Evolutionary conservation across 805 yeast species (phyloP).

Genomic region (Sungouiozyma intestinalis): DNA sequence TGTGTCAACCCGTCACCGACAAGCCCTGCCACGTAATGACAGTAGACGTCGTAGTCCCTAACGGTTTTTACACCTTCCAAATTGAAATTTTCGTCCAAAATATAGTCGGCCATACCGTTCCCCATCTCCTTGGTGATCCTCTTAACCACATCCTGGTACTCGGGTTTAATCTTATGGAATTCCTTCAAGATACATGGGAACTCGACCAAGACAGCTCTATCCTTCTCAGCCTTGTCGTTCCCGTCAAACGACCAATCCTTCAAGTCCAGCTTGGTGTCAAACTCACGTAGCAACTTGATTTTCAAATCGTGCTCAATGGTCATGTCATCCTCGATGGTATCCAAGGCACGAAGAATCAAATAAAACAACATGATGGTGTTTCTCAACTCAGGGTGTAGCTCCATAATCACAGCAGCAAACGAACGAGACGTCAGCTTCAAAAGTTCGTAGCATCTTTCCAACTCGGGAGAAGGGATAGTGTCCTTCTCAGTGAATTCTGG

Average conservation of each 20-base stretch:
- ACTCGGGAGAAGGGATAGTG: slow-evolving; percentile 32
- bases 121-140: slow-evolving; percentile 85
- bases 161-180: slow-evolving; percentile 61
- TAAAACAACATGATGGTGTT: slow-evolving; percentile 77
- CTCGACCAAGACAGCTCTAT: slow-evolving; percentile 69
- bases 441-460: slow-evolving; percentile 57
- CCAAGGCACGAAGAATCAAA: slow-evolving; percentile 78
- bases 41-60: slow-evolving; percentile 78
- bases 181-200: slow-evolving; percentile 62
- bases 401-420: slow-evolving; percentile 87
- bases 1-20: slow-evolving; percentile 94
- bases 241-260: slow-evolving; percentile 78
- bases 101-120: slow-evolving; percentile 94
- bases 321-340: slow-evolving; percentile 96
- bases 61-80: slow-evolving; percentile 67
- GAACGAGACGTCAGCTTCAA: slow-evolving; percentile 72
- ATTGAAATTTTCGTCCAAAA: slow-evolving; percentile 66
- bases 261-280: slow-evolving; percentile 50
- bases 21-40: slow-evolving; percentile 95
- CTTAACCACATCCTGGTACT: slow-evolving; percentile 66
- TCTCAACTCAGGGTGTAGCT: slow-evolving; percentile 81
- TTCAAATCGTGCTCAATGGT: slow-evolving; percentile 61
- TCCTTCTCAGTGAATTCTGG: slow-evolving; percentile 41
- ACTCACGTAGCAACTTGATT: slow-evolving; percentile 60
- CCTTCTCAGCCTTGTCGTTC: slow-evolving; percentile 66